Conservation (phyloP, 208 protist species). For the Trypanosoma mega region DNA sequence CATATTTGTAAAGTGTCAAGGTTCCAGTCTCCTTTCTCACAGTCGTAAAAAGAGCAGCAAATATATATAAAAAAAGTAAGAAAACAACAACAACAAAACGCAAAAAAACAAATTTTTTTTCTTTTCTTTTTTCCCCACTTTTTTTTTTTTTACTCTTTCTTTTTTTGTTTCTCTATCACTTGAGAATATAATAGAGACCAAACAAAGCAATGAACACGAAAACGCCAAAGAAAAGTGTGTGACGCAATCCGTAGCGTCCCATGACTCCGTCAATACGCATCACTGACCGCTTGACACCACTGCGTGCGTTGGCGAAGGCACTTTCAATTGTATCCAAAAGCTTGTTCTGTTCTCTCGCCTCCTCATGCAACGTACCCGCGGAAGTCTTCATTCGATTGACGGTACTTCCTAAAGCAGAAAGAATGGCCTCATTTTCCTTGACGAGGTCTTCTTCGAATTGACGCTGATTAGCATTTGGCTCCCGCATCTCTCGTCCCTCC, state of each 20-base stretch:
- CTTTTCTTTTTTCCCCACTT: no score
- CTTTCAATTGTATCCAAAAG: constrained; percentile 45
- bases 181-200: constrained; percentile 12
- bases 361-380: constrained; percentile 50
- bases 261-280: constrained; percentile 50
- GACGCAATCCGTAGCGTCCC: constrained; percentile 55
- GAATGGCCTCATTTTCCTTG: constrained; percentile 76
- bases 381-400: constrained; percentile 62
- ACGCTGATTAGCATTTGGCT: constrained; percentile 21
- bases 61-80: constrained; percentile 1
- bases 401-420: constrained; percentile 60
- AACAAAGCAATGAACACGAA: constrained; percentile 44
- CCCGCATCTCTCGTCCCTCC: neutral
- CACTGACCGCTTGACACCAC: constrained; percentile 58
- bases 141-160: no score
- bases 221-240: constrained; percentile 40
- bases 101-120: neutral
- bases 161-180: neutral
- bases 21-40: no score
- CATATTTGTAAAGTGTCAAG: neutral
- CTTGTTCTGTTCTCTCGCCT: constrained; percentile 75
- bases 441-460: constrained; percentile 73
- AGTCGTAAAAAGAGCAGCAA: no score
- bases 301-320: constrained; percentile 46
- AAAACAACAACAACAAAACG: constrained; percentile 15